phyloP scores from a whole-genome alignment of 2,329 filamentous ascomycete species.

The Polychaeton citri region DNA sequence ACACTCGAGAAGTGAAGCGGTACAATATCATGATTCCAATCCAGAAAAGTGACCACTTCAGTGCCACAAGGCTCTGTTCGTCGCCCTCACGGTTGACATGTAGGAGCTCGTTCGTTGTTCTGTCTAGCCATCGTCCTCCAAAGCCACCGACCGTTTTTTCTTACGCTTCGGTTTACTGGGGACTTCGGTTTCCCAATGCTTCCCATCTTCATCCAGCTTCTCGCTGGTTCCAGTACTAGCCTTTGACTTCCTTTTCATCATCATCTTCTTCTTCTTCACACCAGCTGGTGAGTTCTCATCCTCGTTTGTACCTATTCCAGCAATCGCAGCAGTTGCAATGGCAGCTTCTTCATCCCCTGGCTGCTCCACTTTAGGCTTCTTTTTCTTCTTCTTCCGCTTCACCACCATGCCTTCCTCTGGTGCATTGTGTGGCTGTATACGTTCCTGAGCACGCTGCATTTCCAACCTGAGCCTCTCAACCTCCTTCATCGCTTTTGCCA shows the following conservation, averaged over 20 bases:
- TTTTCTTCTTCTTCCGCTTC: constrained; percentile 44
- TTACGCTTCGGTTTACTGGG: constrained; percentile 24
- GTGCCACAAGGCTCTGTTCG: too few species aligned
- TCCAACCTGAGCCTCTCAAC: constrained; percentile 76
- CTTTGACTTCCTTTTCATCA: constrained; percentile 16
- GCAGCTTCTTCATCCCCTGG: constrained; percentile 6
- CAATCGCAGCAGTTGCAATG: constrained; percentile 3
- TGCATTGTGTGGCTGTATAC: constrained; percentile 58
- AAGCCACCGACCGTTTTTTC: constrained; percentile 24
- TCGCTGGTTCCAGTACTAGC: constrained; percentile 2
- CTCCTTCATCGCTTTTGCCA: constrained; percentile 76
- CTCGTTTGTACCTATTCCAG: constrained; percentile 6
- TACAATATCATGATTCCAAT: too few species aligned
- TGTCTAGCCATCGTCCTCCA: constrained; percentile 15
- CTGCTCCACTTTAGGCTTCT: constrained; percentile 24
- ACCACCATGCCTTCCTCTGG: constrained; percentile 52
- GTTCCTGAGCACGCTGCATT: constrained; percentile 73
- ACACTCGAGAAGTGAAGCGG: too few species aligned
- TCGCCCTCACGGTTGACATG: too few species aligned
- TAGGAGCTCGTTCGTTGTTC: too few species aligned
- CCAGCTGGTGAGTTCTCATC: constrained; percentile 8
- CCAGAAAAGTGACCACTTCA: too few species aligned
- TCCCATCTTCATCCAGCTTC: constrained; percentile 7
- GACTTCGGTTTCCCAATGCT: constrained; percentile 5
- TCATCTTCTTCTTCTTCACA: constrained; percentile 31